A percentile compares a stretch with the other conserved stretches of the same genome.
Conservation (phyloP, 345 rosid species). For the Ceriops zippeliana region DNA sequence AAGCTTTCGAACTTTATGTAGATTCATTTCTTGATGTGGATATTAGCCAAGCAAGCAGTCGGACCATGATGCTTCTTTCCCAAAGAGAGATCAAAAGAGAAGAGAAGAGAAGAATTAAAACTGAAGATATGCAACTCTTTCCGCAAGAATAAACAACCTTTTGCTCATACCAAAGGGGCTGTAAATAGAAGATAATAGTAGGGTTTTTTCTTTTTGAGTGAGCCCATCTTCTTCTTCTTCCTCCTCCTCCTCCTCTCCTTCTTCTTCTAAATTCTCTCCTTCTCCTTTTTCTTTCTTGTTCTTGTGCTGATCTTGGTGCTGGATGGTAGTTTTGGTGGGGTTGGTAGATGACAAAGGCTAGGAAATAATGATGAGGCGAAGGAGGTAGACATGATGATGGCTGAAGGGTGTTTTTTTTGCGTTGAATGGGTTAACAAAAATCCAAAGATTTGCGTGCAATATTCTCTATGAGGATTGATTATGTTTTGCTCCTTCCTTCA, state of each 20-base stretch:
- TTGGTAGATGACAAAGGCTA: slow-evolving; percentile 33
- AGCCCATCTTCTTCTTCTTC: slow-evolving; percentile 24
- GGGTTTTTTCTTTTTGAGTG: slow-evolving; percentile 45
- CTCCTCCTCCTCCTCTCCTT: neutral
- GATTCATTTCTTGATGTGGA: neutral
- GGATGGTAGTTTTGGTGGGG: slow-evolving; percentile 23
- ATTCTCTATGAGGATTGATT: slow-evolving; percentile 2
- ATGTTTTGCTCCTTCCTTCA: slow-evolving; percentile 21
- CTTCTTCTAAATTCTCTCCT: neutral
- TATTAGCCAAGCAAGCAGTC: slow-evolving; percentile 32
- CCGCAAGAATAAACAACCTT: slow-evolving; percentile 15
- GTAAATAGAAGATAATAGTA: slow-evolving; percentile 5
- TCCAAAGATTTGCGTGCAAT: slow-evolving; percentile 29
- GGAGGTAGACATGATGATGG: slow-evolving; percentile 53
- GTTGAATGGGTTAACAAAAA: slow-evolving; percentile 24
- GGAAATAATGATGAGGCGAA: slow-evolving; percentile 42
- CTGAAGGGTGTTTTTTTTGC: slow-evolving; percentile 10
- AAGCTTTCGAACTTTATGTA: slow-evolving; percentile 1
- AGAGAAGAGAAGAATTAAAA: neutral
- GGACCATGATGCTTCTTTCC: slow-evolving; percentile 68
- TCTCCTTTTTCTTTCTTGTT: slow-evolving; percentile 19
- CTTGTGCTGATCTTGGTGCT: slow-evolving; percentile 10
- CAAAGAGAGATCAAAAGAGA: slow-evolving; percentile 22
- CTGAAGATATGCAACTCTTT: slow-evolving; percentile 3
- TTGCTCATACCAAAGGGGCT: neutral